Evolutionary conservation across 2,329 filamentous ascomycete species (phyloP).

Genomic region (Incumbomyces delicatus): DNA sequence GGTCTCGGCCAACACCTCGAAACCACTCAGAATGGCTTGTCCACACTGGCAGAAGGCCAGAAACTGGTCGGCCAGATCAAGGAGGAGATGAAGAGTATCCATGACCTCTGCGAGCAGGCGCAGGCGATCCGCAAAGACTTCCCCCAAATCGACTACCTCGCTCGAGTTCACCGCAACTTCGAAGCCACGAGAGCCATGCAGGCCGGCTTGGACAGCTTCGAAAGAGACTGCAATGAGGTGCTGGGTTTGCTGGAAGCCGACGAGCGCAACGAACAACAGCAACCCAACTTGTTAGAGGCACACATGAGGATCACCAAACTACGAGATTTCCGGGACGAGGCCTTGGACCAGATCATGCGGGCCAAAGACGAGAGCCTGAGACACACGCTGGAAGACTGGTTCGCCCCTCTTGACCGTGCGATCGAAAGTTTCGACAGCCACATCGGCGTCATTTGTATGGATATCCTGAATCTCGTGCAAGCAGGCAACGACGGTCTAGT

Average conservation of each 20-base stretch:
- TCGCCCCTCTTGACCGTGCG: conserved; percentile 72
- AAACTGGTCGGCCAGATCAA: conserved; percentile 87
- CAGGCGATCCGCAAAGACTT: conserved; percentile 98
- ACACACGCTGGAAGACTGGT: conserved; percentile 80
- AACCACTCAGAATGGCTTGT: conserved; percentile 89
- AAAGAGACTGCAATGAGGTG: conserved; percentile 62
- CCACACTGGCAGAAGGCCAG: conserved; percentile 76
- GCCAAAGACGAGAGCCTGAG: conserved; percentile 65
- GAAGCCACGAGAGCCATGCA: conserved; percentile 90
- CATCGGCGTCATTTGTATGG: conserved; percentile 77
- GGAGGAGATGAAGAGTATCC: conserved; percentile 97
- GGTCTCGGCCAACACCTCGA: conserved; percentile 88
- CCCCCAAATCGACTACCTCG: conserved; percentile 60
- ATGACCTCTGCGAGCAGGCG: conserved; percentile 91
- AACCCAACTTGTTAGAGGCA: conserved; percentile 79
- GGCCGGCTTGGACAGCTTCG: conserved; percentile 77
- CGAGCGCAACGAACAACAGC: conserved; percentile 74
- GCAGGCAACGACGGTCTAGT: conserved; percentile 81
- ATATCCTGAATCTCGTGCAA: conserved; percentile 77
- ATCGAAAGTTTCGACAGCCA: conserved; percentile 96
- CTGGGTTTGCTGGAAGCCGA: conserved; percentile 74
- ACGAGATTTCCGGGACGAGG: conserved; percentile 88
- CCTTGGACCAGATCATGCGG: conserved; percentile 87
- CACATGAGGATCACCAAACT: conserved; percentile 89
- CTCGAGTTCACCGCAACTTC: conserved; percentile 72